Evolutionary conservation across 768 basidiomycete species (phyloP).

Genomic region (Epithele typhae): DNA sequence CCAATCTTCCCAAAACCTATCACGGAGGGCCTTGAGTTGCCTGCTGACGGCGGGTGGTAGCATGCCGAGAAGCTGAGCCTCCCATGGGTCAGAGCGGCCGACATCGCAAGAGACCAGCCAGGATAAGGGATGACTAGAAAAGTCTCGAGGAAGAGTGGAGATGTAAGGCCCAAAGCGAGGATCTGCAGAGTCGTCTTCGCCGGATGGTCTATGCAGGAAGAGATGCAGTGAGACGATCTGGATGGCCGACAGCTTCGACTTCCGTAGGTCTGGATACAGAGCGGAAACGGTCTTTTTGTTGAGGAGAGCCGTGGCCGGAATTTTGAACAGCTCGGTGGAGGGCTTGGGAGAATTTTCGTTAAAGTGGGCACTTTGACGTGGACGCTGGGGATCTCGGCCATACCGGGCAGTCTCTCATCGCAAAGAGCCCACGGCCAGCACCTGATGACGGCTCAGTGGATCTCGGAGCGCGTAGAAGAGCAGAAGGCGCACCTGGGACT

Average conservation of each 20-base stretch:
- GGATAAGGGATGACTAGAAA: slow-evolving; percentile 78
- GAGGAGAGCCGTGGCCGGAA: slow-evolving; percentile 69
- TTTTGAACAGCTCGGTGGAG: slow-evolving; percentile 54
- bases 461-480: too few species aligned
- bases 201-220: slow-evolving; percentile 53
- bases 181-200: slow-evolving; percentile 43
- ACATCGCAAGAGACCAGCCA: slow-evolving; percentile 46
- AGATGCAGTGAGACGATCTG: slow-evolving; percentile 84
- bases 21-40: slow-evolving; percentile 39
- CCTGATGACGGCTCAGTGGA: too few species aligned
- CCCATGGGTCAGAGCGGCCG: slow-evolving; percentile 9
- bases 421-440: slow-evolving; percentile 70
- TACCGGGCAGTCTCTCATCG: slow-evolving; percentile 40
- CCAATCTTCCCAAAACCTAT: slow-evolving; percentile 61
- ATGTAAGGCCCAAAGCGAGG: slow-evolving; percentile 72
- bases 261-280: slow-evolving; percentile 43
- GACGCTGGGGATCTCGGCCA: slow-evolving; percentile 14
- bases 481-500: slow-evolving; percentile 44
- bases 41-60: slow-evolving; percentile 46
- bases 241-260: slow-evolving; percentile 45
- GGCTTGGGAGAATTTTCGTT: slow-evolving; percentile 34
- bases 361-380: background rate
- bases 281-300: slow-evolving; percentile 66
- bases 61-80: slow-evolving; percentile 29
- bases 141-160: slow-evolving; percentile 66